phyloP scores from a whole-genome alignment of 352 stramenopile genomes.

The Plasmopara halstedii region DNA sequence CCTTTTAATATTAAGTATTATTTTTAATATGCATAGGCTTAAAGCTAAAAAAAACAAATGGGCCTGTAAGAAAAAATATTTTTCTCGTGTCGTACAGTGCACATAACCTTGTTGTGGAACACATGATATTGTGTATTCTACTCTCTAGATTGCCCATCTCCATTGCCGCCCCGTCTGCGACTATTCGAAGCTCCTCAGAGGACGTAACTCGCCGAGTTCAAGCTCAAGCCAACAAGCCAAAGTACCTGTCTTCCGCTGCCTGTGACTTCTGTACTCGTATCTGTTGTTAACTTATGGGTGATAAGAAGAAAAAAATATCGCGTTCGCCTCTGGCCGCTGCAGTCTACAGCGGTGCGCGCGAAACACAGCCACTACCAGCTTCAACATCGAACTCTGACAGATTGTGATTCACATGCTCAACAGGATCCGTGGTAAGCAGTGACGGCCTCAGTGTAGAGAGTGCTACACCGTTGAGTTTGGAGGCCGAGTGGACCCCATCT shows the following conservation, averaged over 20 bases:
- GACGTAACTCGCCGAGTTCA: constrained; percentile 24
- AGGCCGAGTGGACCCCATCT: constrained; percentile 50
- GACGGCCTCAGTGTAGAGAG: constrained; percentile 22
- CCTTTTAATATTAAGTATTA: neutral
- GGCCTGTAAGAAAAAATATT: neutral
- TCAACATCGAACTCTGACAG: constrained; percentile 15
- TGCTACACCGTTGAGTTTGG: constrained; percentile 27
- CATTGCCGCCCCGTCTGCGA: constrained; percentile 8
- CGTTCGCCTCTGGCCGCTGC: constrained; percentile 5
- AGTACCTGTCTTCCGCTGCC: too few relatives aligned
- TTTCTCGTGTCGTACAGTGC: neutral
- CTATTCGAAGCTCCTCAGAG: constrained; percentile 20
- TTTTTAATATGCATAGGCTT: neutral
- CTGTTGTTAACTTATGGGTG: constrained; percentile 16
- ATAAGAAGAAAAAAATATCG: constrained; percentile 22
- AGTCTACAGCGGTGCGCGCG: constrained; percentile 17
- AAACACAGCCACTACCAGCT: constrained; percentile 8
- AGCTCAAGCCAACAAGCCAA: constrained; percentile 6
- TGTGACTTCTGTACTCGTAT: neutral
- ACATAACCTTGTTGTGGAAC: neutral
- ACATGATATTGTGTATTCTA: neutral
- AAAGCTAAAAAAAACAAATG: neutral
- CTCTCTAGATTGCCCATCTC: constrained; percentile 9
- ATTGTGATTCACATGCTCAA: neutral
- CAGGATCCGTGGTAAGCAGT: neutral